A percentile compares a stretch with the other conserved stretches of the same genome.
These are phyloP conservation scores for Phytopythium mirpurense DNA, from an alignment of 352 stramenopile genomes.

Conservation along the genomic window DNA sequence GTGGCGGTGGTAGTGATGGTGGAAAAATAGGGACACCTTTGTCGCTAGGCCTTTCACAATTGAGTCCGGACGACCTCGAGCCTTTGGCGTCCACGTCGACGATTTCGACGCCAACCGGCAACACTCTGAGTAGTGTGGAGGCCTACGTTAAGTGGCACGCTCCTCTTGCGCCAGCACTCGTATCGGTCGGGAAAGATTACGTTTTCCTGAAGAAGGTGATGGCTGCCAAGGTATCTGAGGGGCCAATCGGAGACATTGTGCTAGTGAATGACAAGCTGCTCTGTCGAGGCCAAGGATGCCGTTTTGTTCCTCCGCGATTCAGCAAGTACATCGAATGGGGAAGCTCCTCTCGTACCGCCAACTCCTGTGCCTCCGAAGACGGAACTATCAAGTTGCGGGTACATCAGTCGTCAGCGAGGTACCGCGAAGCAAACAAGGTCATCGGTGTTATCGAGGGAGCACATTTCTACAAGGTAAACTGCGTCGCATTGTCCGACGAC, in stretches of 20 bases:
- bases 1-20: neutral
- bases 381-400: conserved; percentile 64
- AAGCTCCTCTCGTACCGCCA: neutral
- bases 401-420: conserved; percentile 27
- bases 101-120: conserved; percentile 16
- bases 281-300: conserved; percentile 35
- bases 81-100: conserved; percentile 1
- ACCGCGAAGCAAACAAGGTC: conserved; percentile 63
- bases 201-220: conserved; percentile 57
- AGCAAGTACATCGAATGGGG: conserved; percentile 76
- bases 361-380: conserved; percentile 5
- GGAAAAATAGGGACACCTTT: neutral
- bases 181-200: conserved; percentile 77
- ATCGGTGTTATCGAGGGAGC: conserved; percentile 60
- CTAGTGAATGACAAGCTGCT: conserved; percentile 59
- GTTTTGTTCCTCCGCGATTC: conserved; percentile 61
- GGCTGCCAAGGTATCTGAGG: conserved; percentile 28
- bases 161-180: conserved; percentile 51
- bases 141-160: conserved; percentile 76
- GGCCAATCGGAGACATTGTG: conserved; percentile 48
- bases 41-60: neutral
- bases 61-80: neutral
- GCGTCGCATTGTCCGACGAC: conserved; percentile 53
- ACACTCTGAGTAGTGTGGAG: conserved; percentile 57
- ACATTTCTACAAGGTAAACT: conserved; percentile 51